Percentiles rank a stretch among this genome's conserved stretches.
These are phyloP conservation scores for Arthrobotrys pseudoclavata DNA, from an alignment of 2,329 filamentous ascomycete genomes.

Conservation along the genomic window DNA sequence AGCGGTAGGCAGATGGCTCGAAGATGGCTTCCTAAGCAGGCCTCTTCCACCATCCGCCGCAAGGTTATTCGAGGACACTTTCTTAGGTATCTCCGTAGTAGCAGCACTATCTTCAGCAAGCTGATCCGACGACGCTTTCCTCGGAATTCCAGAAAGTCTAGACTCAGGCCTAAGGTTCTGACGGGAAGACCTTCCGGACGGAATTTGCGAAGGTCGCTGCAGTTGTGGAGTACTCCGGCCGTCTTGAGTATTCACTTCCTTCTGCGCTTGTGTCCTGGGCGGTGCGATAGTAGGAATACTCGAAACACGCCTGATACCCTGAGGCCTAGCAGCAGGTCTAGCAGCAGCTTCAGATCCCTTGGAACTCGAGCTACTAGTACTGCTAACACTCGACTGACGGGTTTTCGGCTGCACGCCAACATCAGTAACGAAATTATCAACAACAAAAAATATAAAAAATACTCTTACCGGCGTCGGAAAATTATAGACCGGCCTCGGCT, in stretches of 20 bases:
- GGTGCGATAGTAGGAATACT: constrained; percentile 57
- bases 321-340: constrained; percentile 1
- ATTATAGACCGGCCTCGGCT: not conserved
- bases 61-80: constrained; percentile 13
- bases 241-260: constrained; percentile 9
- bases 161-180: constrained; percentile 29
- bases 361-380: constrained; percentile 32
- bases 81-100: constrained; percentile 9
- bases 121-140: constrained; percentile 39
- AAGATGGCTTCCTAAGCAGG: constrained; percentile 38
- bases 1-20: constrained; percentile 35
- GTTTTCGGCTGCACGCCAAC: constrained; percentile 7
- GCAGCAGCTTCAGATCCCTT: constrained; percentile 29
- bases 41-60: not conserved
- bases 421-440: too few relatives aligned
- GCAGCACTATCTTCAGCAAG: constrained; percentile 4
- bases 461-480: constrained; percentile 33
- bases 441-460: not conserved
- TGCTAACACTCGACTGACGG: constrained; percentile 40
- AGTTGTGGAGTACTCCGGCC: constrained; percentile 28
- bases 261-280: constrained; percentile 38
- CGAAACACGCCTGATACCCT: constrained; percentile 44
- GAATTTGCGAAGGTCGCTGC: constrained; percentile 31
- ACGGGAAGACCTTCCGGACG: constrained; percentile 7
- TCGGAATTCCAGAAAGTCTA: constrained; percentile 33